Conservation (phyloP, 495 filamentous ascomycete genomes). For the Penicillium paradoxum region DNA sequence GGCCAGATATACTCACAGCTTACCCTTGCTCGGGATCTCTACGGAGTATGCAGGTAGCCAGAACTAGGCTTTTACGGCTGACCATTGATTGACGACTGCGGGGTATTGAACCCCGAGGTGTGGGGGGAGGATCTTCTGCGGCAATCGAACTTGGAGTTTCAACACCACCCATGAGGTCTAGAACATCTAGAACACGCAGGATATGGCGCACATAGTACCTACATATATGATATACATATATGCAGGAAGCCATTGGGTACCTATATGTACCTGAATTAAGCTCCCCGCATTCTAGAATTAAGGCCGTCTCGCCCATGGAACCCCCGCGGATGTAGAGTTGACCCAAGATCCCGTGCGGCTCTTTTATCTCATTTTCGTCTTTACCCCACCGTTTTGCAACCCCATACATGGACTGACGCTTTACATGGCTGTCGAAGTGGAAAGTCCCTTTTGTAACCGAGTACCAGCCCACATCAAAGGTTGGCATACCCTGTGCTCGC, state of each 20-base stretch:
- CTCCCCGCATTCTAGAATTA: neutral
- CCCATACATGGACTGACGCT: neutral
- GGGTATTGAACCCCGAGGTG: neutral
- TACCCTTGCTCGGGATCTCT: neutral
- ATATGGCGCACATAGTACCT: neutral
- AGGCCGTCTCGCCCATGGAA: neutral
- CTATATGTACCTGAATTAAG: neutral
- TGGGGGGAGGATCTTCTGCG: neutral
- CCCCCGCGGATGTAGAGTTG: neutral
- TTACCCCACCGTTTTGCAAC: neutral
- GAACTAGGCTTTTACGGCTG: neutral
- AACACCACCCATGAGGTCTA: neutral
- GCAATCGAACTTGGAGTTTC: neutral
- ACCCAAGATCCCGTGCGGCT: neutral
- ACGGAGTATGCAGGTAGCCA: neutral
- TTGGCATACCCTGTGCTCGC: slow-evolving; percentile 24
- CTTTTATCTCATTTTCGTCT: neutral
- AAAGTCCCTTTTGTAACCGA: slow-evolving; percentile 8
- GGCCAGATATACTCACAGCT: neutral
- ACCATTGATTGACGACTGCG: neutral
- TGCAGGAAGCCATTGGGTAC: neutral
- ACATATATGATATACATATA: neutral
- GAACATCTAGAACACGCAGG: neutral
- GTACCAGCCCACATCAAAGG: slow-evolving; percentile 27
- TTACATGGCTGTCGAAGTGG: neutral